These are phyloP conservation scores for Trichoderma atrobrunneum DNA, from an alignment of 2,329 filamentous ascomycete genomes.

Conservation along the genomic window DNA sequence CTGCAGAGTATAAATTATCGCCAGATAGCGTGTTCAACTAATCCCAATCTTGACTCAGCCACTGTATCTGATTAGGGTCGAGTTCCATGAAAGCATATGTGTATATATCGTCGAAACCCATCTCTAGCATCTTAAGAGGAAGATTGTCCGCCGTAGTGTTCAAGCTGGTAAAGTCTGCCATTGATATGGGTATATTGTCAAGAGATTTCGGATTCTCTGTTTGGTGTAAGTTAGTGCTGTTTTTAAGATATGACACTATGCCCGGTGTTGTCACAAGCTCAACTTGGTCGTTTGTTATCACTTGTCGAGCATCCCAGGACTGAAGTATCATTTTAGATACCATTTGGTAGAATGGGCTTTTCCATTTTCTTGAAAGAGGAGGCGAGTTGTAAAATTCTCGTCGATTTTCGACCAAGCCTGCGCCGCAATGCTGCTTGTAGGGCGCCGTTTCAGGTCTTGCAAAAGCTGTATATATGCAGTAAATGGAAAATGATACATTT, in stretches of 20 bases:
- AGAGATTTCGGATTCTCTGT: not conserved
- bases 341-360: not conserved
- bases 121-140: not conserved
- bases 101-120: not conserved
- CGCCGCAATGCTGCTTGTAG: constrained; percentile 24
- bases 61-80: not conserved
- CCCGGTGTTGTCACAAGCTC: not conserved
- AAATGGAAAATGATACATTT: constrained; percentile 38
- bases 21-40: not conserved
- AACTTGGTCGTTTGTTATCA: not conserved
- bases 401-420: constrained; percentile 35
- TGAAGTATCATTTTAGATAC: not conserved
- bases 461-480: constrained; percentile 41
- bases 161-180: not conserved
- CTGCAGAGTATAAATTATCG: not conserved
- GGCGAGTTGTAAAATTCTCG: constrained; percentile 31
- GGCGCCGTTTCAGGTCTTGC: constrained; percentile 32
- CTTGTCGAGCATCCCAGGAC: not conserved
- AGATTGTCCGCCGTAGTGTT: not conserved
- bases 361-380: not conserved
- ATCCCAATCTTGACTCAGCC: not conserved
- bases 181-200: not conserved
- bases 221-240: not conserved
- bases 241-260: not conserved
- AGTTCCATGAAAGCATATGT: not conserved